Conservation (phyloP, 148 eudicot species). For the Nepenthes gracilis region DNA sequence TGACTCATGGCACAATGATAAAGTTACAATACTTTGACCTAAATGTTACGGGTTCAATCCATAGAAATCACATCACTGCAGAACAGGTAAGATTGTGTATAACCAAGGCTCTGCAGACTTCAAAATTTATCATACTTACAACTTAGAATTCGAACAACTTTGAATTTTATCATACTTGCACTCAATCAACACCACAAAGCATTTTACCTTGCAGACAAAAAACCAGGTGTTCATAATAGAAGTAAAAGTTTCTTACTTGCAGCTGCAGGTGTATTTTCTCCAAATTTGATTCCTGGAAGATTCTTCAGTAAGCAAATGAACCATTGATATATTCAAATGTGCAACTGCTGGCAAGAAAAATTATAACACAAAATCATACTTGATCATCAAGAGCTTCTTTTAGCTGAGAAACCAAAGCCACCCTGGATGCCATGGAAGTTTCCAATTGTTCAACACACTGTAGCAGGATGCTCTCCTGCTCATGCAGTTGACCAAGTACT, state of each 20-base stretch:
- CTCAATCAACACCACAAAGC: too few species aligned
- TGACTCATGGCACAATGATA: too few species aligned
- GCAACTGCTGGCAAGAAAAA: not conserved
- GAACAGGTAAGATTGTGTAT: too few species aligned
- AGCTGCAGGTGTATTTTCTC: constrained; percentile 41
- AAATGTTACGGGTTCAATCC: too few species aligned
- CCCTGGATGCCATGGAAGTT: constrained; percentile 56
- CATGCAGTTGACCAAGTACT: constrained; percentile 46
- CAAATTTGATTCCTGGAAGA: constrained; percentile 4
- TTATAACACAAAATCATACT: constrained; percentile 24
- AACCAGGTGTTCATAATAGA: not conserved
- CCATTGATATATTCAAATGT: not conserved
- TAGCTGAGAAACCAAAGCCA: constrained; percentile 52
- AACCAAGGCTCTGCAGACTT: too few species aligned
- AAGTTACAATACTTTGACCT: too few species aligned
- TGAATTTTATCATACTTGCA: too few species aligned
- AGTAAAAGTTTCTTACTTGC: constrained; percentile 32
- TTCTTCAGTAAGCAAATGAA: constrained; percentile 2
- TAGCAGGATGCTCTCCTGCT: constrained; percentile 59
- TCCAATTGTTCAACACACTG: constrained; percentile 63
- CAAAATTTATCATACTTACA: too few species aligned
- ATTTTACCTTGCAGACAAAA: not conserved
- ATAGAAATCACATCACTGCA: too few species aligned
- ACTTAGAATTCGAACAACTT: too few species aligned
- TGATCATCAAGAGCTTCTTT: constrained; percentile 80